A percentile compares a stretch with the other conserved stretches of the same genome.
These are phyloP conservation scores for Exophiala dermatitidis DNA, from an alignment of 2,329 filamentous ascomycete species.

Conservation along the genomic window DNA sequence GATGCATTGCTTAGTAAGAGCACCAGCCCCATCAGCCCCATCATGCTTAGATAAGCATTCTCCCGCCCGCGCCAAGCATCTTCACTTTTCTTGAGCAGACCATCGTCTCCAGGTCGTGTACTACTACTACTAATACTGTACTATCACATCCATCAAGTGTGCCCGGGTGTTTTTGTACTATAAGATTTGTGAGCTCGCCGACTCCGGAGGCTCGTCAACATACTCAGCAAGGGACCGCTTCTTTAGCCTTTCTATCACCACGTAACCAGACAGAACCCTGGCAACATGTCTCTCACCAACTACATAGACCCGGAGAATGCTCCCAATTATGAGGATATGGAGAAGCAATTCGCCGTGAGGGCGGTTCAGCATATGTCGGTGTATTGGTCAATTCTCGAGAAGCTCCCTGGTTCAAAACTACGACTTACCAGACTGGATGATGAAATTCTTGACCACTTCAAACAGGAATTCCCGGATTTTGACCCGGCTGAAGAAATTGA, in stretches of 20 bases:
- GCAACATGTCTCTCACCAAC: slow-evolving; percentile 16
- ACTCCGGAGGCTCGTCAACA: not conserved
- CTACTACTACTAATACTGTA: no score
- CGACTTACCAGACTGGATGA: slow-evolving; percentile 91
- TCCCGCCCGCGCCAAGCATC: not conserved
- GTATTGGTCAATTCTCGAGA: slow-evolving; percentile 94
- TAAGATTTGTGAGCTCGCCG: no score
- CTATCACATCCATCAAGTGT: no score
- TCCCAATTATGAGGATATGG: slow-evolving; percentile 72
- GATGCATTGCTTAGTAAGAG: no score
- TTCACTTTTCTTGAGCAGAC: not conserved
- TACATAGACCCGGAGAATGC: slow-evolving; percentile 51
- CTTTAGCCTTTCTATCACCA: not conserved
- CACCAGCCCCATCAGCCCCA: no score
- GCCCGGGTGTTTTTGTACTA: no score
- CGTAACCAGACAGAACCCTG: not conserved
- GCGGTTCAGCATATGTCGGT: slow-evolving; percentile 94
- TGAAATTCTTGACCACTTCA: slow-evolving; percentile 86
- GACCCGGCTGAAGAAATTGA: slow-evolving; percentile 72
- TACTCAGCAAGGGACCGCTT: not conserved
- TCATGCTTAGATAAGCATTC: not conserved
- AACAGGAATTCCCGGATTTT: slow-evolving; percentile 83
- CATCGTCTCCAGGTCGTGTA: no score
- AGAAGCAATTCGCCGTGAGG: slow-evolving; percentile 99
- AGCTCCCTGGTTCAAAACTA: slow-evolving; percentile 77